A percentile compares a stretch with the other conserved stretches of the same genome.
Conservation (phyloP, 1,284 basidiomycete genomes). For the Cryptococcus amylolentus region DNA sequence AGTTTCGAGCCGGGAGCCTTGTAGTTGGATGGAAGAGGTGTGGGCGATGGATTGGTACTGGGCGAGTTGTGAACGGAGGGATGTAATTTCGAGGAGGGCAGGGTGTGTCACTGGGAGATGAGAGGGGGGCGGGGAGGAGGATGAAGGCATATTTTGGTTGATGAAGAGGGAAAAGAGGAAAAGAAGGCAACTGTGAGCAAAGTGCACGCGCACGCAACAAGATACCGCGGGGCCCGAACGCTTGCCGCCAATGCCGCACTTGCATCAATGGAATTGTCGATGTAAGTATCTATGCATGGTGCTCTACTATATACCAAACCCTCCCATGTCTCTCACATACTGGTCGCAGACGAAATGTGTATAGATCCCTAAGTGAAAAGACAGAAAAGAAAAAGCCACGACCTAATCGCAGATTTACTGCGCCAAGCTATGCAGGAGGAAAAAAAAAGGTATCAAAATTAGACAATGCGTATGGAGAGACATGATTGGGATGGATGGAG, state of each 20-base stretch:
- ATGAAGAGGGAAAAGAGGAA: not conserved
- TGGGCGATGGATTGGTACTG: conserved; percentile 57
- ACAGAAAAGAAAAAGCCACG: too few species aligned
- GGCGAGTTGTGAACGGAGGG: conserved; percentile 60
- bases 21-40: conserved; percentile 45
- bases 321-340: too few species aligned
- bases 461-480: too few species aligned
- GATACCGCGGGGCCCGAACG: not conserved
- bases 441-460: too few species aligned
- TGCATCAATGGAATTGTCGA: too few species aligned
- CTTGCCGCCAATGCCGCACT: not conserved
- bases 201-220: not conserved
- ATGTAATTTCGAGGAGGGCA: conserved; percentile 61
- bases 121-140: not conserved
- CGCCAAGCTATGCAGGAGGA: too few species aligned
- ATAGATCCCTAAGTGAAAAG: too few species aligned
- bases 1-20: conserved; percentile 45
- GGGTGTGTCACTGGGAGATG: conserved; percentile 54
- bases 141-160: not conserved
- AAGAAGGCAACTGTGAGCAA: conserved; percentile 1
- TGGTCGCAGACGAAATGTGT: too few species aligned
- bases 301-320: too few species aligned
- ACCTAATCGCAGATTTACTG: too few species aligned
- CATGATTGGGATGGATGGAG: too few species aligned
- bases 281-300: too few species aligned